Evolutionary conservation across 352 stramenopile species (phyloP), one percentile per base, ranked within the genome.

Genomic region (Globisporangium heterothallicum): DNA sequence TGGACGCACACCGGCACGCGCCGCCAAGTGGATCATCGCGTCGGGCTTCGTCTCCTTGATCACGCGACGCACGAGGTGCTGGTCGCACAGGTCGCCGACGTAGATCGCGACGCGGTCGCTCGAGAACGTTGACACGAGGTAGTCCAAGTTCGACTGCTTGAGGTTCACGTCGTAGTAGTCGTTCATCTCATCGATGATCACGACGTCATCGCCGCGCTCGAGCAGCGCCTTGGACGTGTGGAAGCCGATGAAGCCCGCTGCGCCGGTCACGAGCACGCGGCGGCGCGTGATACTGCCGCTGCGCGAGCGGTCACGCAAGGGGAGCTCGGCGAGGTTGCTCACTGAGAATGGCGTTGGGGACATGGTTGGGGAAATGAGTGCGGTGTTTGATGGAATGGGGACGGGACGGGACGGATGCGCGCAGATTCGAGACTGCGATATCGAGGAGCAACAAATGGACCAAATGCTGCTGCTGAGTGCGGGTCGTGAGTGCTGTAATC

Each of bases 111-210:
- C 83, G 49, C 78, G 74, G 26, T 78, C 68, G 8, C 53, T 48
- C 21, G 65, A 61, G 63, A 74, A 92, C 13, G 48, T 73, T 19
- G 67, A 58, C 4, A 71, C 63, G 13, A 98, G 83, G 42, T 82
- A 74, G 50, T 85, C 69, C 4, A 99, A 72, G 71, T 99, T 99
- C 48, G 66, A 76, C 58, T 98, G 80, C 78, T 99, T 99, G 58
- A 98, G 90, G 47, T 69, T 61, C n/a, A 98, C 86, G 66, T 99
- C 94, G 69, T 99, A 99, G 72, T 99, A 99, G 64, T 99, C 93
- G 66, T 99, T 99, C 48, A 99, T 76, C 75, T 99, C 96, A 63
- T 99, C 97, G 21, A 99, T 77, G 44, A 98, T 86, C 1, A 99
- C 86, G 24, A 99, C 96, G 47, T 91, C 69, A 50, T 98, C 86